Evolutionary conservation across 2,329 filamentous ascomycete species (phyloP).

Genomic region (Zymoseptoria passerinii): DNA sequence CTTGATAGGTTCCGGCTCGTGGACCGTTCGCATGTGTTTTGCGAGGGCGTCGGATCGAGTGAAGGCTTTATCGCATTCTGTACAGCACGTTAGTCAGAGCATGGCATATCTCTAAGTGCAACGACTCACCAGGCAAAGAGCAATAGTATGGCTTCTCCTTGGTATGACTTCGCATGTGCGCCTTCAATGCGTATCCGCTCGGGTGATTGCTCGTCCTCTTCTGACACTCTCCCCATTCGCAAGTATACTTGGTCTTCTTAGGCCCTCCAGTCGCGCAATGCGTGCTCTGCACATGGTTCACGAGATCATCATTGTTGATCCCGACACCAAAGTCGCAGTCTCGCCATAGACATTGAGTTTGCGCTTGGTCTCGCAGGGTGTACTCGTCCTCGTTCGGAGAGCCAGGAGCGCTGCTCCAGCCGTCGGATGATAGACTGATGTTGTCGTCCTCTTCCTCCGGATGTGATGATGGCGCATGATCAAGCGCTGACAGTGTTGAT

Average conservation of each 20-base stretch:
- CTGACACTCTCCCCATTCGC: slow-evolving; percentile 87
- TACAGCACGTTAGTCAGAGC: slow-evolving; percentile 7
- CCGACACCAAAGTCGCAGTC: slow-evolving; percentile 42
- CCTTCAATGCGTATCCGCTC: slow-evolving; percentile 89
- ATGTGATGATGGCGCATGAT: slow-evolving; percentile 31
- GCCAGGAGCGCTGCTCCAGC: slow-evolving; percentile 64
- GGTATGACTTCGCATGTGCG: slow-evolving; percentile 96
- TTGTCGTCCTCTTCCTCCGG: slow-evolving; percentile 46
- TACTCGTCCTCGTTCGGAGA: slow-evolving; percentile 40
- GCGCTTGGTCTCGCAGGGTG: slow-evolving; percentile 33
- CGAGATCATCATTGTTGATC: slow-evolving; percentile 45
- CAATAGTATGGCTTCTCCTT: slow-evolving; percentile 98
- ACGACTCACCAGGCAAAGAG: slow-evolving; percentile 68
- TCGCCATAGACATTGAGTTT: slow-evolving; percentile 43
- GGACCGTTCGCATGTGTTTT: slow-evolving; percentile 97
- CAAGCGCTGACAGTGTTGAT: slow-evolving; percentile 15
- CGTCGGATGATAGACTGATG: slow-evolving; percentile 66
- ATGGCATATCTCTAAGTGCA: not conserved
- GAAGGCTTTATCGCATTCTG: slow-evolving; percentile 95
- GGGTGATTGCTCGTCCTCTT: slow-evolving; percentile 87
- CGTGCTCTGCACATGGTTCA: slow-evolving; percentile 62
- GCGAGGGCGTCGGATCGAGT: slow-evolving; percentile 91
- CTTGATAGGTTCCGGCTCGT: slow-evolving; percentile 81
- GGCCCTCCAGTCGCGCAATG: slow-evolving; percentile 66
- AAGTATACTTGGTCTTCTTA: slow-evolving; percentile 94